Evolutionary conservation across 2,329 filamentous ascomycete genomes (phyloP), one percentile per base, ranked within the genome.

Genomic region (Colletotrichum noveboracense): DNA sequence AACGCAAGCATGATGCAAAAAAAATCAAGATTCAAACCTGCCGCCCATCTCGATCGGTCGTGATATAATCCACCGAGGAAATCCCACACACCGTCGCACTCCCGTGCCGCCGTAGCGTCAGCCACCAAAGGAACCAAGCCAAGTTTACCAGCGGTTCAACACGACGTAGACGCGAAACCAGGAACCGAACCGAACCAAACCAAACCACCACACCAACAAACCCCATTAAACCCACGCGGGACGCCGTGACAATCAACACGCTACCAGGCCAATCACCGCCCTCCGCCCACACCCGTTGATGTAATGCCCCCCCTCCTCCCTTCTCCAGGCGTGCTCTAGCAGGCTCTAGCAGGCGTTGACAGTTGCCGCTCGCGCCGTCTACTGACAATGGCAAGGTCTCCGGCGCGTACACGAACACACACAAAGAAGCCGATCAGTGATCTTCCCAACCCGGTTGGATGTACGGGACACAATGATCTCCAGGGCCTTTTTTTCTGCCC

Each of bases 401-500:
- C 69, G 69, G 43, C 30, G 26, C 26, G 32, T 16, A 26, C 30
- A 55, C 6, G 28, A 26, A 16, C 21, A 58, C 43, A 21, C 3
- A 24, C 16, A 13, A 28, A 14, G 14, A 56, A 43, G 65, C n/a
- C 56, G 48, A 71, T 34, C 30, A 62, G 24, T 56, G 61, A 75
- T 71, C 72, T 65, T 61, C 67, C 2, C 38, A 32, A 66, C 71
- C 32, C 67, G 24, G 30, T 28, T 60, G 48, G 18, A n/a, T 32
- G 55, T 64, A 24, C 30, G 8, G 13, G 13, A 10, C 21, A 14
- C 38, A 30, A 32, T 61, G 67, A 75, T 71, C 72, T 71, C 68
- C 68, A 71, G 68, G 61, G 72, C 68, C 64, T 64, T 38, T 43
- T 70, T 74, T 61, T 61, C 55, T 61, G 62, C 70, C 70, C 36